phyloP scores from a whole-genome alignment of 805 yeast genomes.

The Tetrapisispora arboricola region DNA sequence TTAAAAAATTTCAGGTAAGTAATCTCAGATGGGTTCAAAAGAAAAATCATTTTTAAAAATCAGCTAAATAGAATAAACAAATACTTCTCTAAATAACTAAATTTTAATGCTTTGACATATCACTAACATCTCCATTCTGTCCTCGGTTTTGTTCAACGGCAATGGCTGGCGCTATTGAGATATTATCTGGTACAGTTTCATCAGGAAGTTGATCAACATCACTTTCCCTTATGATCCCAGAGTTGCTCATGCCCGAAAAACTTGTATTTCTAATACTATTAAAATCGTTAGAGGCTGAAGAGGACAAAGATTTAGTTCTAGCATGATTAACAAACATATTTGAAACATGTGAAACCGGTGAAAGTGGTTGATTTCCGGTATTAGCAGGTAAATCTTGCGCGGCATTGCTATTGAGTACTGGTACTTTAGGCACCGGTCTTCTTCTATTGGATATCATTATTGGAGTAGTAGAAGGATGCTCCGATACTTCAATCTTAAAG shows the following conservation, averaged over 20 bases:
- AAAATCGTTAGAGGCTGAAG: slow-evolving; percentile 5
- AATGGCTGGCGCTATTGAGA: neutral
- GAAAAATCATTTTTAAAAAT: too few relatives aligned
- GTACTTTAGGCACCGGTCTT: slow-evolving; percentile 17
- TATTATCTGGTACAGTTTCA: neutral
- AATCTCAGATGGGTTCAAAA: too few relatives aligned
- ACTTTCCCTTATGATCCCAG: neutral
- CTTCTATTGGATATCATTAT: slow-evolving; percentile 28
- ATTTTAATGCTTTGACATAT: too few relatives aligned
- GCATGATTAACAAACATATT: slow-evolving; percentile 23
- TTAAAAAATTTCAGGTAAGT: too few relatives aligned
- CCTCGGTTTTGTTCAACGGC: too few relatives aligned
- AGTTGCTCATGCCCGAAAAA: neutral
- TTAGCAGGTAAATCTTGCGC: neutral
- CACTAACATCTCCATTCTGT: too few relatives aligned
- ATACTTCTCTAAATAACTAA: too few relatives aligned
- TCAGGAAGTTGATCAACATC: neutral
- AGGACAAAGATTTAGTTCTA: slow-evolving; percentile 12
- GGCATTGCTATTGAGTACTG: neutral
- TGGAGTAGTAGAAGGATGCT: slow-evolving; percentile 6
- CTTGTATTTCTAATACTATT: slow-evolving; percentile 1
- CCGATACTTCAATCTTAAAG: slow-evolving; percentile 1
- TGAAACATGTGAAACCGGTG: slow-evolving; percentile 7
- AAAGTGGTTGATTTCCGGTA: neutral
- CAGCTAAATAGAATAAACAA: too few relatives aligned